These are phyloP conservation scores for Salix arbutifolia DNA, from an alignment of 345 rosid species.

Conservation along the genomic window DNA sequence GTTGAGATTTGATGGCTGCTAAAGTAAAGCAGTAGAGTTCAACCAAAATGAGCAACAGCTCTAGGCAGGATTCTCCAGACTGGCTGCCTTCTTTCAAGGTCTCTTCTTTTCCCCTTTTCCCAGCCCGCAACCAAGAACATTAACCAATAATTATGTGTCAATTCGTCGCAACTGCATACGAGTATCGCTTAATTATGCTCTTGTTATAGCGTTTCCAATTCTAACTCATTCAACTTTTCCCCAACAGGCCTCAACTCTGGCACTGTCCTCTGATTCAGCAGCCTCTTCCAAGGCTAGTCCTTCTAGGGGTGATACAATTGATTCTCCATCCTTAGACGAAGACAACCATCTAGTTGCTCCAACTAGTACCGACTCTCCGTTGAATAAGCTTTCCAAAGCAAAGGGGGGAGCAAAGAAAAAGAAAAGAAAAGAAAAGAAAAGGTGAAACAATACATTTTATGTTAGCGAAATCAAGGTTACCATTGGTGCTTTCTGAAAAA, in stretches of 20 bases:
- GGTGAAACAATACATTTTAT: conserved; percentile 23
- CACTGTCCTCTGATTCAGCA: conserved; percentile 65
- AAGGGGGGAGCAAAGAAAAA: conserved; percentile 26
- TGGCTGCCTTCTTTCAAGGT: conserved; percentile 79
- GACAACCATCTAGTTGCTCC: conserved; percentile 18
- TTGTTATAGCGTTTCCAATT: neutral
- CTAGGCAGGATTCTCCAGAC: conserved; percentile 76
- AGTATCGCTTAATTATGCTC: neutral
- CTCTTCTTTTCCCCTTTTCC: neutral
- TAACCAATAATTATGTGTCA: neutral
- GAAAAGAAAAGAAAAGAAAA: conserved; percentile 45
- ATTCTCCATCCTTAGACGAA: conserved; percentile 26
- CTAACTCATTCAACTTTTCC: neutral
- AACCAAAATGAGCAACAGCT: conserved; percentile 44
- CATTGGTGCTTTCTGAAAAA: conserved; percentile 89
- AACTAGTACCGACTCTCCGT: conserved; percentile 15
- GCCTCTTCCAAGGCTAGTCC: conserved; percentile 42
- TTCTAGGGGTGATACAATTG: conserved; percentile 22
- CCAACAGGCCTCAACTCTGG: conserved; percentile 52
- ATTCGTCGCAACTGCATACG: too few relatives aligned
- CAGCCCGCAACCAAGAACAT: neutral
- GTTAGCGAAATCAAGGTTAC: conserved; percentile 46
- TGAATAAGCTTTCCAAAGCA: conserved; percentile 23
- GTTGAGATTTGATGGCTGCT: neutral
- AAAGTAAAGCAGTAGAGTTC: neutral